Percentiles rank a stretch among this genome's conserved stretches.
Evolutionary conservation across 23 red algal genomes (phyloP).

Genomic region (Gracilaria gracilis): DNA sequence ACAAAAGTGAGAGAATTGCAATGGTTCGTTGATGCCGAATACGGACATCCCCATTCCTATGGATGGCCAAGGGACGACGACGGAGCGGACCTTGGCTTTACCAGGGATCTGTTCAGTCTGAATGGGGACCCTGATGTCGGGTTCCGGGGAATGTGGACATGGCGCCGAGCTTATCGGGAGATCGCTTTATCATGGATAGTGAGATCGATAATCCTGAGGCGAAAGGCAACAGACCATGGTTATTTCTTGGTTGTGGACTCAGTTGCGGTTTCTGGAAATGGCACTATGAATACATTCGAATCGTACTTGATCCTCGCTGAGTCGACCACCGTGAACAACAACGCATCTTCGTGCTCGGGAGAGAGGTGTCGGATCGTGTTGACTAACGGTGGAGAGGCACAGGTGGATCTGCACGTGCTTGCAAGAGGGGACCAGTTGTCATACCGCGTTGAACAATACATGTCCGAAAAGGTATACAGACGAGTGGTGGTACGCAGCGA

Average conservation of each 20-base stretch:
- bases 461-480: conserved; percentile 32
- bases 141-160: conserved; percentile 72
- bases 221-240: conserved; percentile 19
- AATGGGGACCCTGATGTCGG: conserved; percentile 57
- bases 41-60: conserved; percentile 42
- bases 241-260: conserved; percentile 58
- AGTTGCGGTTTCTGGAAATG: conserved; percentile 17
- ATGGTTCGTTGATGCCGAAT: conserved; percentile 28
- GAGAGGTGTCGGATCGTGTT: conserved; percentile 28
- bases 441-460: conserved; percentile 37
- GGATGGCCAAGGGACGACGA: conserved; percentile 57
- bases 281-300: conserved; percentile 38
- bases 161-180: conserved; percentile 48
- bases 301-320: conserved; percentile 67
- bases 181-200: conserved; percentile 18
- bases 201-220: conserved; percentile 31
- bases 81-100: conserved; percentile 60
- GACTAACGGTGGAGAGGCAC: background rate
- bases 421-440: conserved; percentile 6
- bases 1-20: background rate
- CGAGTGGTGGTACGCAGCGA: conserved; percentile 50
- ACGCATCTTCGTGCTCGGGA: conserved; percentile 25
- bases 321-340: background rate
- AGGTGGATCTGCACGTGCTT: conserved; percentile 47
- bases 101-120: conserved; percentile 31